Conservation (phyloP, 768 basidiomycete species). For the Suillus hirtellus region DNA sequence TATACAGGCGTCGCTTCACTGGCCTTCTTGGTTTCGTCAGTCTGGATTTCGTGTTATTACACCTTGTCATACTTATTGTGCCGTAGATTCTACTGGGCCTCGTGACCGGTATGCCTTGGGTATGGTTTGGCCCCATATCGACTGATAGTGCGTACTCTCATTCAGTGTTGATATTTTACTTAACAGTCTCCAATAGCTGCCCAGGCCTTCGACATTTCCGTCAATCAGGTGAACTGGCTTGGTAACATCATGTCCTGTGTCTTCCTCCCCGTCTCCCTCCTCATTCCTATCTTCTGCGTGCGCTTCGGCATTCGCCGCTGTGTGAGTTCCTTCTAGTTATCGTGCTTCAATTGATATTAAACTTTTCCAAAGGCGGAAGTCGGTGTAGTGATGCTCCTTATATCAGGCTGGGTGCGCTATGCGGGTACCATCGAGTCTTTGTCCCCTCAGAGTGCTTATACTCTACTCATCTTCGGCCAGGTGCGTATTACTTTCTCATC, state of each 20-base stretch:
- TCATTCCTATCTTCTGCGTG: slow-evolving; percentile 57
- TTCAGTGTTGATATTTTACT: background rate
- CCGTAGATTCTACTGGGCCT: slow-evolving; percentile 61
- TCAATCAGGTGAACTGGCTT: slow-evolving; percentile 80
- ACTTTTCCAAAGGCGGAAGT: slow-evolving; percentile 53
- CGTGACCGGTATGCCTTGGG: slow-evolving; percentile 64
- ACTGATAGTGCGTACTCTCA: slow-evolving; percentile 50
- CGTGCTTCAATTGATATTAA: background rate
- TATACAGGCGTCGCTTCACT: slow-evolving; percentile 70
- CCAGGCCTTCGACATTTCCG: slow-evolving; percentile 62
- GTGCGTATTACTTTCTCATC: slow-evolving; percentile 33
- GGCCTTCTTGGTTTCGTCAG: slow-evolving; percentile 63
- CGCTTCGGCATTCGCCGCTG: slow-evolving; percentile 62
- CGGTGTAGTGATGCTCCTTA: slow-evolving; percentile 51
- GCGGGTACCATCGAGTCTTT: slow-evolving; percentile 64
- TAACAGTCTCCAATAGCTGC: slow-evolving; percentile 44
- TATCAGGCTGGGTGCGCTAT: slow-evolving; percentile 78
- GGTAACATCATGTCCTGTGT: slow-evolving; percentile 64
- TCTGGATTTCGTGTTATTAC: slow-evolving; percentile 16
- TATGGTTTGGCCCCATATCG: slow-evolving; percentile 87
- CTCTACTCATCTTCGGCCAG: slow-evolving; percentile 71
- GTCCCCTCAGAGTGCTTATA: slow-evolving; percentile 52
- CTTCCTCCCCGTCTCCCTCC: slow-evolving; percentile 62
- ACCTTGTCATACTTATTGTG: background rate
- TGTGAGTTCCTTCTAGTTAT: slow-evolving; percentile 42